Evolutionary conservation across 2,329 filamentous ascomycete genomes (phyloP).

Genomic region (Metarhizium rileyi): DNA sequence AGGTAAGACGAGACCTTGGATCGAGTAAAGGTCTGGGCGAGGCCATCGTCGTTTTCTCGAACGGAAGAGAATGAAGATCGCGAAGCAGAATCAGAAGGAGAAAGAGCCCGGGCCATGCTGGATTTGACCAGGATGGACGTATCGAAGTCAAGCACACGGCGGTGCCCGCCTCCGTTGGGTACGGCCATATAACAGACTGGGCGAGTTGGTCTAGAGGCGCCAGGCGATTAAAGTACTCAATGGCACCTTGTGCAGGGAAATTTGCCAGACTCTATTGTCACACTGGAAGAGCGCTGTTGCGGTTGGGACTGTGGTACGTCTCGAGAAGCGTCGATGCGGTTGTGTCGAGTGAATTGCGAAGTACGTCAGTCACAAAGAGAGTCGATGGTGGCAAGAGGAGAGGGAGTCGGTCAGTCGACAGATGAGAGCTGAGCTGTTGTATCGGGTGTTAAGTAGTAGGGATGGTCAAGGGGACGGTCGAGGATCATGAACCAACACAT

Average conservation of each 20-base stretch:
- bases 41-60: constrained; percentile 47
- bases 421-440: neutral
- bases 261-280: neutral
- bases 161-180: constrained; percentile 17
- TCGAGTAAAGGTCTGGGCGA: constrained; percentile 53
- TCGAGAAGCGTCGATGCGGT: neutral
- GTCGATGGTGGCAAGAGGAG: neutral
- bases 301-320: neutral
- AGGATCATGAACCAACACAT: neutral
- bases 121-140: constrained; percentile 23
- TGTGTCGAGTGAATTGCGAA: neutral
- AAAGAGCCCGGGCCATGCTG: constrained; percentile 28
- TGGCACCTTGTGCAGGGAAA: neutral
- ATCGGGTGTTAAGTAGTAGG: neutral
- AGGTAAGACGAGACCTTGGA: constrained; percentile 53
- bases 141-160: constrained; percentile 23
- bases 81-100: constrained; percentile 28
- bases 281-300: neutral
- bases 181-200: constrained; percentile 17
- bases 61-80: constrained; percentile 54
- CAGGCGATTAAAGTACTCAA: neutral
- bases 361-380: constrained; percentile 2
- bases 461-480: neutral
- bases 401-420: neutral
- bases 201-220: neutral